Evolutionary conservation across 176 grass and related monocot species (phyloP), one percentile per base, ranked within the genome.

Genomic region (Avena insularis): DNA sequence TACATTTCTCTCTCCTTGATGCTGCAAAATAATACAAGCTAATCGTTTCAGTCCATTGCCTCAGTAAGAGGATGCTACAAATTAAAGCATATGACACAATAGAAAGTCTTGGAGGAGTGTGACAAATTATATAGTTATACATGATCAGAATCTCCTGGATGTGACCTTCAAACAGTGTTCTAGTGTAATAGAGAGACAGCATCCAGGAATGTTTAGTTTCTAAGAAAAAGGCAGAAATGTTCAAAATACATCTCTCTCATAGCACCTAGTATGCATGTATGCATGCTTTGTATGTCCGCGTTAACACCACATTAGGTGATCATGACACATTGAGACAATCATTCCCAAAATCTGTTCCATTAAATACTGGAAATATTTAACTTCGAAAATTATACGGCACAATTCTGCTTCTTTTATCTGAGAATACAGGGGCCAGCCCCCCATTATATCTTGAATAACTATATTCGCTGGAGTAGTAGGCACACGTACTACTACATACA

Each of bases 1-100:
- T 9, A 85, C 69, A 72, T 78, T 85, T 64, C 33, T 50, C 49
- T 82, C 75, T 67, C 36, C 78, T 75, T 82, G 86, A 75, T 72
- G 47, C 90, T 91, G 63, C 78, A 88, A 91, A n/a, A 88, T 83
- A 88, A 63, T 47, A 85, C 25, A 77, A 71, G 12, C 5, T 55
- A 85, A 59, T 76, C 6, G 56, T 70, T 84, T 88, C 20, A 88
- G 40, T 23, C 66, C 11, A 4, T 57, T 65, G 63, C 5, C 82
- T 84, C 40, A 9, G 29, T 80, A 58, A 84, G 68, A 91, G 12
- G 8, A 88, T 69, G 40, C 19, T 7, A 4, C 29, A 85, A 40
- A 84, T 62, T 25, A 20, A 91, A 81, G 43, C 33, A 59, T n/a
- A 6, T 53, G 43, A 10, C 54, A 71, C 47, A 50, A 29, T 15